Conservation (phyloP, 2,329 filamentous ascomycete species). For the Emericellopsis cladophorae region DNA sequence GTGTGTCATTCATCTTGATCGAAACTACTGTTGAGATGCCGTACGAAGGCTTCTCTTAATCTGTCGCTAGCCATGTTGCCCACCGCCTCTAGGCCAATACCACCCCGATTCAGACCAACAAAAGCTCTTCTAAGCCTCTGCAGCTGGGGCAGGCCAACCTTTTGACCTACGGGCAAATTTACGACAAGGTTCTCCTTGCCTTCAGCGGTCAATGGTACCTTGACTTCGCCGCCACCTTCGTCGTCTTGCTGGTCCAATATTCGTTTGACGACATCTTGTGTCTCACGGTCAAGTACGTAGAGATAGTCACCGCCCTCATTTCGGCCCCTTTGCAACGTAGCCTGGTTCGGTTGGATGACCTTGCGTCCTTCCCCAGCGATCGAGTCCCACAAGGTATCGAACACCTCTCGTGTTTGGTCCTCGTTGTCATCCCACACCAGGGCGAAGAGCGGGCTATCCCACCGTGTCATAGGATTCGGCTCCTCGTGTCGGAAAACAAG, state of each 20-base stretch:
- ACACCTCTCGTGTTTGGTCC: slow-evolving; percentile 40
- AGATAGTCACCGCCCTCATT: slow-evolving; percentile 62
- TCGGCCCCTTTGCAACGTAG: slow-evolving; percentile 52
- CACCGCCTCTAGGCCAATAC: slow-evolving; percentile 44
- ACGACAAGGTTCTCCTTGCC: slow-evolving; percentile 40
- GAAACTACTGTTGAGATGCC: slow-evolving; percentile 54
- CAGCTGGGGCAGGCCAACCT: slow-evolving; percentile 59
- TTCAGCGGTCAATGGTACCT: slow-evolving; percentile 22
- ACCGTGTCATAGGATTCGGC: slow-evolving; percentile 72
- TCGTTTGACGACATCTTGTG: slow-evolving; percentile 60
- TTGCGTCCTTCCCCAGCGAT: slow-evolving; percentile 52
- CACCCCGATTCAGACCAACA: slow-evolving; percentile 61
- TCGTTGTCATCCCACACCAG: slow-evolving; percentile 63
- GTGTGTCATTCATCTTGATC: slow-evolving; percentile 36
- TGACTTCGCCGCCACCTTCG: slow-evolving; percentile 49
- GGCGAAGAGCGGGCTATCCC: slow-evolving; percentile 75
- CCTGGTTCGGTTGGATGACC: slow-evolving; percentile 59
- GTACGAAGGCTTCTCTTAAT: slow-evolving; percentile 51
- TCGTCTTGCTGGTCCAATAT: slow-evolving; percentile 60
- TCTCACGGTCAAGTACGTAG: slow-evolving; percentile 67
- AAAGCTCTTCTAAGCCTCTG: slow-evolving; percentile 70
- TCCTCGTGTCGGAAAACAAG: slow-evolving; percentile 76
- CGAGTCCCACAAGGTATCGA: slow-evolving; percentile 62
- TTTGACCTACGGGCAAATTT: slow-evolving; percentile 48
- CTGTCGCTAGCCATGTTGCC: slow-evolving; percentile 39